Percentiles rank a stretch among this genome's conserved stretches.
These are phyloP conservation scores for Aureoboletus auriporus DNA, from an alignment of 768 basidiomycete species.

Conservation along the genomic window DNA sequence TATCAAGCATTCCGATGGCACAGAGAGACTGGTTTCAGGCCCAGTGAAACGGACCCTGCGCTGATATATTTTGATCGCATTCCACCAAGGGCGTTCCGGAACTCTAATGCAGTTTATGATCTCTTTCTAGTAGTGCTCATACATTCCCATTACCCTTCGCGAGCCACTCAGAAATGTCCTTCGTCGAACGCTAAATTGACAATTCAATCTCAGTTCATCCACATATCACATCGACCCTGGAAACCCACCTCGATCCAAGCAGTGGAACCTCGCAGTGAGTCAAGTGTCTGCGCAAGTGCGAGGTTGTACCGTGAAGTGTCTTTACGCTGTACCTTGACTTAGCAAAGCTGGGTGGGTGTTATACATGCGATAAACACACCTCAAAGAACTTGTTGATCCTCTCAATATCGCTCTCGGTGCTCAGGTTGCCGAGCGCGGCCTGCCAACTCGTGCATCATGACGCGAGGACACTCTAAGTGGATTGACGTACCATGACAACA, in stretches of 20 bases:
- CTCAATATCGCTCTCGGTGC: constrained; percentile 64
- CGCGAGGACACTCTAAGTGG: neutral
- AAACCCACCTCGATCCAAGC: constrained; percentile 58
- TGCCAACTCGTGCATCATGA: constrained; percentile 19
- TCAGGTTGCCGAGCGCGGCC: constrained; percentile 43
- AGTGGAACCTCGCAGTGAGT: constrained; percentile 56
- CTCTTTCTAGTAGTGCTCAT: too few relatives aligned
- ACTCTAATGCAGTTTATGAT: too few relatives aligned
- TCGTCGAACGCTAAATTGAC: constrained; percentile 48
- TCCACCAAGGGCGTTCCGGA: too few relatives aligned
- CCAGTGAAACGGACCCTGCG: constrained; percentile 40
- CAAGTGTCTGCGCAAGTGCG: constrained; percentile 62
- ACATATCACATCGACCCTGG: neutral
- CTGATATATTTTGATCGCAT: constrained; percentile 32
- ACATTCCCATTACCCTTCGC: constrained; percentile 4
- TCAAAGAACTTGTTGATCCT: constrained; percentile 71
- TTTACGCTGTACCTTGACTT: constrained; percentile 41
- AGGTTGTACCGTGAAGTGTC: constrained; percentile 68
- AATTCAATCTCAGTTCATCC: neutral
- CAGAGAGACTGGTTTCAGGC: constrained; percentile 15
- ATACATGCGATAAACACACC: constrained; percentile 33
- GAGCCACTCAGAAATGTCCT: constrained; percentile 56
- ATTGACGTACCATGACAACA: constrained; percentile 46
- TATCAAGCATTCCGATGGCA: constrained; percentile 5
- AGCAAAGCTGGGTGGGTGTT: too few relatives aligned